phyloP scores from a whole-genome alignment of 2,329 filamentous ascomycete genomes.

The Aspergillus caelatus region DNA sequence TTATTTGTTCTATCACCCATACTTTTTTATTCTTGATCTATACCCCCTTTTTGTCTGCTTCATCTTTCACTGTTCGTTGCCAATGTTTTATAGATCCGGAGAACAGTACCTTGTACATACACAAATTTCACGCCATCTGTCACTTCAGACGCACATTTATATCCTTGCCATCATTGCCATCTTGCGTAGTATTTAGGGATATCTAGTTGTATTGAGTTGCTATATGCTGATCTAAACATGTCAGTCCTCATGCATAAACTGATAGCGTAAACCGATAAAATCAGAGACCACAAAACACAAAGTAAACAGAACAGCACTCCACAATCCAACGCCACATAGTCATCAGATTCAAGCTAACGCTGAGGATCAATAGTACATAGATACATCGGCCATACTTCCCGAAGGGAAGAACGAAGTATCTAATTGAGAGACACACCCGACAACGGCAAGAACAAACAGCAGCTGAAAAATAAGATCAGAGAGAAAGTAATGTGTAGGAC shows the following conservation, averaged over 20 bases:
- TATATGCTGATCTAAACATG: neutral
- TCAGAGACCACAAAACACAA: neutral
- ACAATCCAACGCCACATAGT: neutral
- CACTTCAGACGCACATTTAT: neutral
- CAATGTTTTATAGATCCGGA: neutral
- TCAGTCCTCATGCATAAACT: neutral
- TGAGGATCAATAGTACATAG: constrained; percentile 4
- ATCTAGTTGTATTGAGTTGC: neutral
- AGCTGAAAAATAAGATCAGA: neutral
- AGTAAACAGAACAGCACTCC: neutral
- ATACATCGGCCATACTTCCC: neutral
- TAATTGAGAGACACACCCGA: neutral
- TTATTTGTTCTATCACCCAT: neutral
- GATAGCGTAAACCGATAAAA: neutral
- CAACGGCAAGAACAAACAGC: neutral
- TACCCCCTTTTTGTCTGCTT: constrained; percentile 2
- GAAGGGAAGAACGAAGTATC: neutral
- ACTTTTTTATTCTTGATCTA: constrained; percentile 1
- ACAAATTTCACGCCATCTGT: neutral
- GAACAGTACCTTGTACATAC: constrained; percentile 1
- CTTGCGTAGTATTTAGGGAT: neutral
- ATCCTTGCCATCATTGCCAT: neutral
- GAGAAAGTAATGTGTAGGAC: neutral
- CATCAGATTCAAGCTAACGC: constrained; percentile 7
- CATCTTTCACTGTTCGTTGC: neutral